Evolutionary conservation across 2,329 filamentous ascomycete species (phyloP).

Genomic region (Hymenoscyphus fraxineus): DNA sequence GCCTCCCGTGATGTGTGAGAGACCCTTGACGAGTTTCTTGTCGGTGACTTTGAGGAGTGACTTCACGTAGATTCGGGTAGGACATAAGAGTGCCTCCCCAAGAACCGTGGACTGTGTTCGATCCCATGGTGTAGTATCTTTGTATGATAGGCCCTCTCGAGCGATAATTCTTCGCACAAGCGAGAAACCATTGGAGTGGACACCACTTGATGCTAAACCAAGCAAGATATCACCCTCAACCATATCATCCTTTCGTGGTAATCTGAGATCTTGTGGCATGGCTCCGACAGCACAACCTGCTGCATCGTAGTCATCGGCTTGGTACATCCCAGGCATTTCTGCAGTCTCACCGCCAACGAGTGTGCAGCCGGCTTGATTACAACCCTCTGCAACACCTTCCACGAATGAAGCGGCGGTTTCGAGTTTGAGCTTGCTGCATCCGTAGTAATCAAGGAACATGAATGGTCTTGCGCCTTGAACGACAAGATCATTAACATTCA

Average conservation of each 20-base stretch:
- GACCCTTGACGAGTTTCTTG: conserved; percentile 72
- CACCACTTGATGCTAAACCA: conserved; percentile 78
- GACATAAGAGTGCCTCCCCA: conserved; percentile 77
- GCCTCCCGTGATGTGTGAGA: conserved; percentile 95
- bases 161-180: conserved; percentile 89
- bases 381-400: conserved; percentile 83
- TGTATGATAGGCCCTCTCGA: conserved; percentile 66
- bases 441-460: conserved; percentile 98
- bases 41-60: conserved; percentile 65
- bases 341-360: conserved; percentile 97
- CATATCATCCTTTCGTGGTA: conserved; percentile 78
- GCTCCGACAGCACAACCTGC: conserved; percentile 87
- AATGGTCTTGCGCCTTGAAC: conserved; percentile 93
- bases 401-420: conserved; percentile 80
- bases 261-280: conserved; percentile 63
- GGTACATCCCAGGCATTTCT: conserved; percentile 93
- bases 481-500: conserved; percentile 96
- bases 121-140: conserved; percentile 74
- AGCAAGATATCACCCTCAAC: conserved; percentile 76
- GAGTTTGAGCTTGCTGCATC: conserved; percentile 82
- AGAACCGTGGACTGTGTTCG: conserved; percentile 50
- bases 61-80: conserved; percentile 91
- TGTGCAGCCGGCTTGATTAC: conserved; percentile 78
- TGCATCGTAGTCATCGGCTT: conserved; percentile 85
- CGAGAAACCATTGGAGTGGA: conserved; percentile 97